phyloP scores from a whole-genome alignment of 2,329 filamentous ascomycete species.

The Microdochium nivale region DNA sequence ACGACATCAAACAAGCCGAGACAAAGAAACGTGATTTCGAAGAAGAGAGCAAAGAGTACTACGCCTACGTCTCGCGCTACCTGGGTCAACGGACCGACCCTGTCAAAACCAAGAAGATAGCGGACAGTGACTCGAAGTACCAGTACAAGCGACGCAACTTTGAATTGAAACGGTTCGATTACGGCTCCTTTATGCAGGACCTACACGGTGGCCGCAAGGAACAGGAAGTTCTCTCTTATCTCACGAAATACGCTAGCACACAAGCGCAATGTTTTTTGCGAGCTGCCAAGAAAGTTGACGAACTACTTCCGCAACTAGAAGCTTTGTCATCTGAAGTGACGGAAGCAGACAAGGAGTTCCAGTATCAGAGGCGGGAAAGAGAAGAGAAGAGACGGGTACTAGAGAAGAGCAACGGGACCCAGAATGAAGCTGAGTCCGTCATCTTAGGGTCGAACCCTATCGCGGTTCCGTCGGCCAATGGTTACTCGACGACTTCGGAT shows the following conservation, averaged over 20 bases:
- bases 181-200: conserved; percentile 98
- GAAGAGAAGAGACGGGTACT: conserved; percentile 88
- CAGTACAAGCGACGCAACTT: conserved; percentile 90
- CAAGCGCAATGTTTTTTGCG: conserved; percentile 78
- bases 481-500: conserved; percentile 48
- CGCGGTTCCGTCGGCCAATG: conserved; percentile 30
- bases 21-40: conserved; percentile 96
- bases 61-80: conserved; percentile 89
- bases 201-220: conserved; percentile 98
- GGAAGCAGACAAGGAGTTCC: conserved; percentile 92
- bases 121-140: conserved; percentile 92
- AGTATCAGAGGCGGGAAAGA: conserved; percentile 87
- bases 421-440: conserved; percentile 59
- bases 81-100: conserved; percentile 95
- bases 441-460: conserved; percentile 27
- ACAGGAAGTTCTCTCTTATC: conserved; percentile 87
- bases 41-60: conserved; percentile 97
- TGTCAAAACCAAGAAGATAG: conserved; percentile 93
- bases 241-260: conserved; percentile 87
- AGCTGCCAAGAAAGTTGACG: conserved; percentile 80
- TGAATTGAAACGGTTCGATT: conserved; percentile 95
- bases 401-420: conserved; percentile 75
- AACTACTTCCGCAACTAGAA: conserved; percentile 79
- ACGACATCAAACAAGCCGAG: conserved; percentile 97
- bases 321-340: conserved; percentile 83